phyloP scores from a whole-genome alignment of 129 eudicot species.

The Centrapalus pauciflorus region DNA sequence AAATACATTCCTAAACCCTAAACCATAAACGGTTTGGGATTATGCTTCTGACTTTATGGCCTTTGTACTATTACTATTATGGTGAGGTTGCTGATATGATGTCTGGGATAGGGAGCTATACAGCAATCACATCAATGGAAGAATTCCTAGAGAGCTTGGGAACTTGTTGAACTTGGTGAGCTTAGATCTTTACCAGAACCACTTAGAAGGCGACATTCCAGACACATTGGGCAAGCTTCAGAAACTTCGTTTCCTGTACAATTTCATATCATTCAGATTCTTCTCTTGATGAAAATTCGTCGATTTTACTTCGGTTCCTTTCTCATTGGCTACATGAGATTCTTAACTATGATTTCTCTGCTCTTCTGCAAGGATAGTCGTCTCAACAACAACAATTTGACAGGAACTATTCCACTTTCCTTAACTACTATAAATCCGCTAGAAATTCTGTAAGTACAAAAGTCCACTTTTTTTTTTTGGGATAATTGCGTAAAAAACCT shows the following conservation, averaged over 20 bases:
- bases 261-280: background rate
- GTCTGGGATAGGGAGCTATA: conserved; percentile 50
- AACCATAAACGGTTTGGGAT: background rate
- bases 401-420: conserved; percentile 44
- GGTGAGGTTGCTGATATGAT: background rate
- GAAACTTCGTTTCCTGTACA: conserved; percentile 62
- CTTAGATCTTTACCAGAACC: conserved; percentile 72
- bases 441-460: conserved; percentile 56
- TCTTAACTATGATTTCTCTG: background rate
- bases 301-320: too few relatives aligned
- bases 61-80: background rate
- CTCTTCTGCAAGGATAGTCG: conserved; percentile 41
- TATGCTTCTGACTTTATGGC: background rate
- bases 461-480: too few relatives aligned
- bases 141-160: conserved; percentile 55
- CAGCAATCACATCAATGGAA: conserved; percentile 58
- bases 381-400: conserved; percentile 64
- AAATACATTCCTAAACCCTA: too few relatives aligned
- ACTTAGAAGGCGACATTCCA: conserved; percentile 51
- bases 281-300: background rate
- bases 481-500: too few relatives aligned
- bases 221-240: conserved; percentile 52
- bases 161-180: conserved; percentile 69
- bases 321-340: too few relatives aligned
- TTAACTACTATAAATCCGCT: conserved; percentile 46